Evolutionary conservation across 176 grass and related monocot species (phyloP), one percentile per base, ranked within the genome.

Genomic region (Musa schizocarpa): DNA sequence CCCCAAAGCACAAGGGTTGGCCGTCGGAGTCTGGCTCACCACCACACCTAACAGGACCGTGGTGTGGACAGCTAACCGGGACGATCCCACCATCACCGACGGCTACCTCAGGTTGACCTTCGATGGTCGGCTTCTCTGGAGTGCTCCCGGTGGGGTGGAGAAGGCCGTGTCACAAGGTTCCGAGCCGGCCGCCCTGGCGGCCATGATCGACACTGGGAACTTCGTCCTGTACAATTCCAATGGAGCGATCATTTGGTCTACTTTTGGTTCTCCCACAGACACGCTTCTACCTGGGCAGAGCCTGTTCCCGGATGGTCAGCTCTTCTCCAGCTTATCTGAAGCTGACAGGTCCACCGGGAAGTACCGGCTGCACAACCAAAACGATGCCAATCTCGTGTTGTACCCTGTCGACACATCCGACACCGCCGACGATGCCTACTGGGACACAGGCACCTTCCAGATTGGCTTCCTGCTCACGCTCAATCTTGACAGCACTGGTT

Each of bases 271-370:
- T 75, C 82, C 79, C 1, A 81, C 70, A 0, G 82, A 88, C 29
- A 88, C 86, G 12, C 62, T 88, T 9, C 68, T 88, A 52, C 78
- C 74, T 74, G 86, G 82, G 6, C 78, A 88, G 78, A 84, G 77
- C 58, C 56, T 84, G 2, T 22, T 1, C 43, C 73, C 81, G 10
- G 2, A 9, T n/a, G 65, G 5, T 12, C 78, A 81, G 9, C 70
- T 88, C 7, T 78, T 71, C 74, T 81, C 81, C 20, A 84, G 86
- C 63, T 11, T 81, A 50, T 84, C 81, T 19, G 48, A 81, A 6
- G 53, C 59, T 9, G 80, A 25, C 55, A 74, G 76, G 65, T 65
- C 78, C 10, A 84, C 68, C 8, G 78, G 86, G 51, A 81, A 51
- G 61, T 88, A 65, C 75, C 69, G 69, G n/a, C 71, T 87, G 68